phyloP scores from a whole-genome alignment of 441 rosid species.

The Croton setiger region DNA sequence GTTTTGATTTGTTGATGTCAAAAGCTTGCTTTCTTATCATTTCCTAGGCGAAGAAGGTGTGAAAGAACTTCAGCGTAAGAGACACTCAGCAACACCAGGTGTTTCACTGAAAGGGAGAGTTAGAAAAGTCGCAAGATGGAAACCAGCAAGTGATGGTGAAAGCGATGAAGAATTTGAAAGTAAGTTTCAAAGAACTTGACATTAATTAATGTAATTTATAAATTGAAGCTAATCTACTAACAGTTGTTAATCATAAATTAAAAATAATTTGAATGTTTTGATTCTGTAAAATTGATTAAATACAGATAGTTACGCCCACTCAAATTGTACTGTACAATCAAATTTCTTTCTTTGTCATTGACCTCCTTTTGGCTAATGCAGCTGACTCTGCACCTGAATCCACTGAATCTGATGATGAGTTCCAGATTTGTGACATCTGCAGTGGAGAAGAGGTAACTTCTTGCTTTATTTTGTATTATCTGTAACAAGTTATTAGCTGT shows the following conservation, averaged over 20 bases:
- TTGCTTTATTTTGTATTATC: conserved; percentile 14
- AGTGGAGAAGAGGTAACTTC: conserved; percentile 80
- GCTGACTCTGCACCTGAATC: conserved; percentile 86
- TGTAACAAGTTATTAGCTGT: conserved; percentile 19
- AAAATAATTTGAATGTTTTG: not conserved
- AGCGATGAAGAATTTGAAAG: conserved; percentile 86
- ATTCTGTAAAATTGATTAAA: too few species aligned
- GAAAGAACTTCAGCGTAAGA: conserved; percentile 89
- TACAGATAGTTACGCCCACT: too few species aligned
- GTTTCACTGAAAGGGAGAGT: conserved; percentile 95
- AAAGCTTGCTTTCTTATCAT: conserved; percentile 17
- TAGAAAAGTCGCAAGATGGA: conserved; percentile 90
- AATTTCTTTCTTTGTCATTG: not conserved
- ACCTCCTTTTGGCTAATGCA: conserved; percentile 38
- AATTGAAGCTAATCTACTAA: conserved; percentile 11
- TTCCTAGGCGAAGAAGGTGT: conserved; percentile 80
- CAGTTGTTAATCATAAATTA: too few species aligned
- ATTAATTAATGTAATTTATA: not conserved
- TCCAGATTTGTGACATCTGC: conserved; percentile 96
- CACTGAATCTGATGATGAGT: conserved; percentile 95
- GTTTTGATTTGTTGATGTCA: not conserved
- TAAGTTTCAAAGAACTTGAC: conserved; percentile 39
- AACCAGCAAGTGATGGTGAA: conserved; percentile 85
- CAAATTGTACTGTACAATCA: not conserved
- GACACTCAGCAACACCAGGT: conserved; percentile 91